Evolutionary conservation across 345 rosid species (phyloP).

Genomic region (Hibiscus mutabilis): DNA sequence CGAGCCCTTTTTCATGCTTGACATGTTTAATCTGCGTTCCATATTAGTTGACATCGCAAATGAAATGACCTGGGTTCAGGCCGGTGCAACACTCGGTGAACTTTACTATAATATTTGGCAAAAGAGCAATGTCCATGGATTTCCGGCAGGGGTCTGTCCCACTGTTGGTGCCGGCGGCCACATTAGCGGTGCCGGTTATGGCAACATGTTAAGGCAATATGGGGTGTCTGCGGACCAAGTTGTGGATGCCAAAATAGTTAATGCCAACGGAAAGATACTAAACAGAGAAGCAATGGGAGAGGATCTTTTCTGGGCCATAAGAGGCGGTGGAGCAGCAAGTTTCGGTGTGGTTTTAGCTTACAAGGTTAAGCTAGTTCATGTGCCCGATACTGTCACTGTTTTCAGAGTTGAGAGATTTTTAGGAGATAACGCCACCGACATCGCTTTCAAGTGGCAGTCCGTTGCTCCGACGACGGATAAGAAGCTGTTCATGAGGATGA

Average conservation of each 20-base stretch:
- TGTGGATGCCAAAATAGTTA: not conserved
- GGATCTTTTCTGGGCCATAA: not conserved
- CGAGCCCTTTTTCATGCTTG: not conserved
- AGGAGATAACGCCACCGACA: not conserved
- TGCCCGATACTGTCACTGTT: not conserved
- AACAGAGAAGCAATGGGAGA: not conserved
- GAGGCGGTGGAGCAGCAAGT: not conserved
- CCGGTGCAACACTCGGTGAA: not conserved
- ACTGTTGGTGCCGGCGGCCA: not conserved
- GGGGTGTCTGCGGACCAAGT: not conserved
- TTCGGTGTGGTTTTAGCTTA: not conserved
- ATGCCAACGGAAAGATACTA: not conserved
- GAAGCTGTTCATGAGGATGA: not conserved
- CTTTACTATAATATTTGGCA: not conserved
- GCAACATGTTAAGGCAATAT: not conserved
- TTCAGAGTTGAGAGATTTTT: not conserved
- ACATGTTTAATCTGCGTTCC: not conserved
- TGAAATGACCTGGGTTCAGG: not conserved
- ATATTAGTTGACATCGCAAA: not conserved
- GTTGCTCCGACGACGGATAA: not conserved
- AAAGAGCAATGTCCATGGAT: not conserved
- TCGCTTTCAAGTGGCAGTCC: not conserved
- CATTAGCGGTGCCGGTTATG: not conserved
- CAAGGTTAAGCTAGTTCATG: not conserved
- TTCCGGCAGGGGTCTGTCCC: not conserved